Percentiles rank a stretch among this genome's conserved stretches.
Evolutionary conservation across 75 land plant species (phyloP).

Genomic region (Chamaecyparis obtusa): DNA sequence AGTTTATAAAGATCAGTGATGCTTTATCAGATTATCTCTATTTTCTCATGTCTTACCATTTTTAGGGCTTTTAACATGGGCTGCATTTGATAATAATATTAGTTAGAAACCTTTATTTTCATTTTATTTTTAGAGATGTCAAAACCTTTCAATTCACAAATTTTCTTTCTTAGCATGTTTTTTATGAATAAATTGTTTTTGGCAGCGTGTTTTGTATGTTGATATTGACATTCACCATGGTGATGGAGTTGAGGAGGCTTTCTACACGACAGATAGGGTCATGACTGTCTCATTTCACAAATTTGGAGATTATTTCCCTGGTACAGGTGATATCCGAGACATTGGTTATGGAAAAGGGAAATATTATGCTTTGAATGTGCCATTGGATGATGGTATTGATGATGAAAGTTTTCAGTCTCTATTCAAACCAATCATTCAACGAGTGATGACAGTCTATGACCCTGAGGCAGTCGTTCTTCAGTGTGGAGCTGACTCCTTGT

Average conservation of each 20-base stretch:
- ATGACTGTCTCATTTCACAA: slow-evolving; percentile 91
- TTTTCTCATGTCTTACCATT: not conserved
- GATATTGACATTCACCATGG: slow-evolving; percentile 92
- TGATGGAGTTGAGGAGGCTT: slow-evolving; percentile 89
- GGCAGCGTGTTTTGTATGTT: slow-evolving; percentile 79
- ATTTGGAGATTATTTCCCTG: slow-evolving; percentile 85
- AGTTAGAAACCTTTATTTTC: not conserved
- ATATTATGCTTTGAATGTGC: slow-evolving; percentile 76
- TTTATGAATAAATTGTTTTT: not conserved
- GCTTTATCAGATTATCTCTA: not conserved
- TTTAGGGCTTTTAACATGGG: not conserved
- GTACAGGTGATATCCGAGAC: slow-evolving; percentile 70
- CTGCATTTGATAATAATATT: not conserved
- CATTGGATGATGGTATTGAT: slow-evolving; percentile 76
- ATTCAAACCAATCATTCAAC: slow-evolving; percentile 66
- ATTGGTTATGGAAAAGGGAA: slow-evolving; percentile 62
- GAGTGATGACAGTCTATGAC: slow-evolving; percentile 75
- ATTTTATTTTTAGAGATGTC: not conserved
- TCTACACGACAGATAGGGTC: slow-evolving; percentile 74
- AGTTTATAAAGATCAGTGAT: not conserved
- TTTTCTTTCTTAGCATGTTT: not conserved
- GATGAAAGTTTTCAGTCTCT: slow-evolving; percentile 65
- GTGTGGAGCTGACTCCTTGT: slow-evolving; percentile 84
- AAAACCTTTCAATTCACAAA: not conserved
- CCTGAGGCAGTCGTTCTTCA: slow-evolving; percentile 83